A percentile compares a stretch with the other conserved stretches of the same genome.
Conservation (phyloP, 306 rosid species). For the Corylus americana region DNA sequence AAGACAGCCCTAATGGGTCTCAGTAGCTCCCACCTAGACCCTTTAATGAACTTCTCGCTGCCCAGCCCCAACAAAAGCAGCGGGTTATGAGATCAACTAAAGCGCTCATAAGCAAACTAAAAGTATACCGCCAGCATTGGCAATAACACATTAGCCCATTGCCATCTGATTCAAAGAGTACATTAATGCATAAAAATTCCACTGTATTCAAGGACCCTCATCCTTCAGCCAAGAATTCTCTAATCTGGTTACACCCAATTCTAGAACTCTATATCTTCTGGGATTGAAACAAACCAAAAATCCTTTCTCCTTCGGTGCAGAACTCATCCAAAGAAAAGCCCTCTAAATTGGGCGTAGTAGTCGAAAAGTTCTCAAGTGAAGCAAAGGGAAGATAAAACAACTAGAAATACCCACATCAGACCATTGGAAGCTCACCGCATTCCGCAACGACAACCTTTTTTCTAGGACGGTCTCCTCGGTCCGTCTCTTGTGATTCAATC, state of each 20-base stretch:
- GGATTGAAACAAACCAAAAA: neutral
- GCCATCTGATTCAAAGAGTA: neutral
- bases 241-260: neutral
- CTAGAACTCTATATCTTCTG: neutral
- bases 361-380: slow-evolving; percentile 19
- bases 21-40: too few species aligned
- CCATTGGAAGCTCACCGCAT: slow-evolving; percentile 85
- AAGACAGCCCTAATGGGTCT: too few species aligned
- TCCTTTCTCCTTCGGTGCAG: slow-evolving; percentile 1
- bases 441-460: slow-evolving; percentile 85
- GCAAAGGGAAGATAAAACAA: neutral
- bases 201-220: neutral
- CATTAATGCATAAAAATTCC: neutral
- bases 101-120: too few species aligned
- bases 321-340: slow-evolving; percentile 15
- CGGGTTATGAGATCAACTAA: too few species aligned
- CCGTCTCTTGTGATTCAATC: slow-evolving; percentile 86
- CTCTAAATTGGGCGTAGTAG: slow-evolving; percentile 20
- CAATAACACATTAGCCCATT: neutral
- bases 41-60: too few species aligned
- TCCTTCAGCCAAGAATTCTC: neutral
- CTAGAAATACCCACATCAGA: slow-evolving; percentile 35
- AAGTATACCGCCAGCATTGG: too few species aligned
- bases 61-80: too few species aligned
- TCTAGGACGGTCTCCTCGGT: slow-evolving; percentile 89